Percentiles rank a stretch among this genome's conserved stretches.
Conservation (phyloP, 2,329 filamentous ascomycete species). For the Colletotrichum camelliae region DNA sequence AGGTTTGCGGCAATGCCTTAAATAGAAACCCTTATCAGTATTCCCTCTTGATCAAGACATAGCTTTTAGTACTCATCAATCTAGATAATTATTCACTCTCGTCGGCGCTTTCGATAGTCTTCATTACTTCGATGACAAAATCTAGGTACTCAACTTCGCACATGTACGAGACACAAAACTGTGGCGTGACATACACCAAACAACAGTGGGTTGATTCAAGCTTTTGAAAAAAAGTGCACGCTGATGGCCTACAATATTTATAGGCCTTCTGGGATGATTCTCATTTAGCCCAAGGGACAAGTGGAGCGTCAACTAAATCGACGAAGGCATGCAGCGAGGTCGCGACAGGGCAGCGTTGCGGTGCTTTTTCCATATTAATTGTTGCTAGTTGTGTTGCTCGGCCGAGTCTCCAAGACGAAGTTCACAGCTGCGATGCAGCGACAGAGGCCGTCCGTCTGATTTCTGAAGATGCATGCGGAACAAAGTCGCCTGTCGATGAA, state of each 20-base stretch:
- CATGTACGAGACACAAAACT: neutral
- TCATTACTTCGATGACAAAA: neutral
- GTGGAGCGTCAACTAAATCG: neutral
- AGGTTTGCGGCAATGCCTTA: neutral
- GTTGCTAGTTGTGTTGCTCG: too few relatives aligned
- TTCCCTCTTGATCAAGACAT: neutral
- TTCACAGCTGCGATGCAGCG: neutral
- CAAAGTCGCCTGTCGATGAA: neutral
- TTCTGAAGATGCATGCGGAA: neutral
- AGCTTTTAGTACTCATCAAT: neutral
- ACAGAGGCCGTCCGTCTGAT: rapidly evolving
- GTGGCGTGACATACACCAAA: neutral
- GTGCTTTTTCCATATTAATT: neutral
- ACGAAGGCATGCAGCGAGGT: neutral
- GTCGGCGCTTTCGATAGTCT: neutral
- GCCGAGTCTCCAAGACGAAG: neutral
- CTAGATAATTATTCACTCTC: neutral
- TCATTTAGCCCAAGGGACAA: neutral
- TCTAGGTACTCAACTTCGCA: too few relatives aligned
- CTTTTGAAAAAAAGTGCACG: neutral
- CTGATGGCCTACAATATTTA: neutral
- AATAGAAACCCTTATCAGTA: neutral
- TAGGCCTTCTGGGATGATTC: neutral
- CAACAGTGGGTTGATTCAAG: neutral
- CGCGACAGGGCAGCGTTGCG: neutral